These are phyloP conservation scores for Mallotus japonicus DNA, from an alignment of 441 rosid species.

Conservation along the genomic window DNA sequence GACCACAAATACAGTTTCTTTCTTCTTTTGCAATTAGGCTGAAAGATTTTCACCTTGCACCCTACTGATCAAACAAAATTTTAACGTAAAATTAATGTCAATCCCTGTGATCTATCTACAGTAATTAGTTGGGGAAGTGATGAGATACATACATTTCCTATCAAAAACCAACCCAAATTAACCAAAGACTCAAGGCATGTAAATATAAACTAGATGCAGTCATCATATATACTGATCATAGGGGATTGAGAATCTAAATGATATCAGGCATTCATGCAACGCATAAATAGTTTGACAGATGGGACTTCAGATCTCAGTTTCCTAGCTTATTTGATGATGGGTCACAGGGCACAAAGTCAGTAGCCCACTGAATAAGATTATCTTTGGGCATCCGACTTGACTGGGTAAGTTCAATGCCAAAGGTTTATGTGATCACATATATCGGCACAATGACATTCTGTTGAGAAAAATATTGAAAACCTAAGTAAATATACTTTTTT, in stretches of 20 bases:
- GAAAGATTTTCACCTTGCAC: not conserved
- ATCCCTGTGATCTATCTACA: not conserved
- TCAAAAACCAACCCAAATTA: not conserved
- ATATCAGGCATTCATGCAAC: not conserved
- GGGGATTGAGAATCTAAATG: not conserved
- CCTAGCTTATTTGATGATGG: not conserved
- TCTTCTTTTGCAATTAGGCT: not conserved
- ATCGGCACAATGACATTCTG: not conserved
- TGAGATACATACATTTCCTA: not conserved
- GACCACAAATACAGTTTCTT: not conserved
- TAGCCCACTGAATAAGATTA: no score
- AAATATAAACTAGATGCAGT: not conserved
- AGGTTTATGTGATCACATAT: not conserved
- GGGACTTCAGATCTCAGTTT: not conserved
- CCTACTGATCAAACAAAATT: not conserved
- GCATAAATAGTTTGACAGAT: not conserved
- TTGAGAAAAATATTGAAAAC: not conserved
- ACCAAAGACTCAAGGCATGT: not conserved
- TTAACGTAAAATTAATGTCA: not conserved
- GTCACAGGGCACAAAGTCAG: not conserved
- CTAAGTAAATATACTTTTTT: not conserved
- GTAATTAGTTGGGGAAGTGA: not conserved
- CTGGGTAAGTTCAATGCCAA: not conserved
- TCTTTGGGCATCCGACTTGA: not conserved
- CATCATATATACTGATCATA: not conserved